Evolutionary conservation across 345 rosid genomes (phyloP), one percentile per base, ranked within the genome.

Genomic region (Populus euphratica): DNA sequence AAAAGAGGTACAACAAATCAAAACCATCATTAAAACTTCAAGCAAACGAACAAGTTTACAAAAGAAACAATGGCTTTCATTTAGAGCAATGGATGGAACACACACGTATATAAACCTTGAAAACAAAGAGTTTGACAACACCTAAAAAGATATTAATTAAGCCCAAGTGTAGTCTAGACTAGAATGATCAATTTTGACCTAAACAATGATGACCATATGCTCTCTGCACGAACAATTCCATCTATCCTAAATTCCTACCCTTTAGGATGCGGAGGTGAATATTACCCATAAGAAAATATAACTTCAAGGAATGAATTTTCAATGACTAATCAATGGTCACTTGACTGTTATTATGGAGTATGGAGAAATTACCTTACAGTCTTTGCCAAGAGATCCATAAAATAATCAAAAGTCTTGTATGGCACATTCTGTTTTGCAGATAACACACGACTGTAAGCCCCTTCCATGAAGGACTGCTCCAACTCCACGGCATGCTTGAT

Each of bases 381-480:
- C 88, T 92, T 94, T 25, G 98, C 99, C 77, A 94, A 88, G n/a
- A 94, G 95, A 86, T 96, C 98, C 95, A 96, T 91, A 89, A 94
- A 94, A 84, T 96, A 94, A 69, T 90, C 97, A 72, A 91, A 96
- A 61, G 89, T 90, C 74, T 89, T 93, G 83, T 92, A 87, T 67
- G 98, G 99, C 1, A 91, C 97, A 9, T 86, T 94, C 83, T 94
- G 98, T 49, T 93, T 89, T 74, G 98, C 99, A 88, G 90, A 94
- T 76, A 92, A 68, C 56, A 96, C 99, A 72, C 98, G 92, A 85
- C 94, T 94, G 73, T 93, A 94, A 49, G 99, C 99, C 80, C 98
- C 97, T 82, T 96, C 98, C 99, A 92, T 94, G 86, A 94, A 96
- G 0, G 99, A 96, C 80, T 92, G 98, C 93, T 96, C 99, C 90